Percentiles rank a stretch among this genome's conserved stretches.
Evolutionary conservation across 345 rosid species (phyloP).

Genomic region (Dipteronia sinensis): DNA sequence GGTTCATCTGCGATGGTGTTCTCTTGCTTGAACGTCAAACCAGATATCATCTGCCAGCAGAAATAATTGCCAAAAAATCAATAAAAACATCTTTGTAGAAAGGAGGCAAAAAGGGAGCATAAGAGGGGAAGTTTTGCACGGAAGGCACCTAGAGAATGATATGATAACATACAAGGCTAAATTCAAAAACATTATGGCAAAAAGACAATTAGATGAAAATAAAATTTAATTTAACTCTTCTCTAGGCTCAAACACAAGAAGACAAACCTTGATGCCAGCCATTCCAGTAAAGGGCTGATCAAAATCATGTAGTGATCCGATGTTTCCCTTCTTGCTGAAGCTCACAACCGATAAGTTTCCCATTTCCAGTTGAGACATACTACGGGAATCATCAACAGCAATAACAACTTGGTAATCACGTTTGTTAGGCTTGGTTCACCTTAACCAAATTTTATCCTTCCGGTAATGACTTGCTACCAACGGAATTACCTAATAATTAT

Average conservation of each 20-base stretch:
- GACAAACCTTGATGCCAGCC: slow-evolving; percentile 78
- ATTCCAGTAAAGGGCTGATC: slow-evolving; percentile 80
- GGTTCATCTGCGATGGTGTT: slow-evolving; percentile 80
- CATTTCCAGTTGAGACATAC: slow-evolving; percentile 95
- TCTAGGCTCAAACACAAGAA: too few relatives aligned
- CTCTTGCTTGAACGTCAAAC: slow-evolving; percentile 83
- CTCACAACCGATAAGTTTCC: slow-evolving; percentile 92
- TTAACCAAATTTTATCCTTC: slow-evolving; percentile 93
- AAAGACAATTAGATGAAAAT: too few relatives aligned
- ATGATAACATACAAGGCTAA: too few relatives aligned
- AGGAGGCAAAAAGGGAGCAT: neutral
- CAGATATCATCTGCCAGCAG: slow-evolving; percentile 72
- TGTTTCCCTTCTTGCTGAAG: slow-evolving; percentile 81
- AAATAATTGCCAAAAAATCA: neutral
- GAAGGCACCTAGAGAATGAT: too few relatives aligned
- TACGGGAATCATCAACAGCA: slow-evolving; percentile 90
- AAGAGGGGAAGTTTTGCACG: too few relatives aligned
- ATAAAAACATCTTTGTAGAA: neutral
- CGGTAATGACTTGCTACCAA: slow-evolving; percentile 94
- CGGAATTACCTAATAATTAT: slow-evolving; percentile 61
- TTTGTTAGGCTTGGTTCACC: slow-evolving; percentile 93
- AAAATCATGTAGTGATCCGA: slow-evolving; percentile 82
- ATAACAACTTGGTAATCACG: slow-evolving; percentile 93
- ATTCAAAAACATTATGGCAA: too few relatives aligned
- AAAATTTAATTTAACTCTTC: too few relatives aligned